Conservation (phyloP, 1,139 yeast species). For the Yamadazyma taylorii region DNA sequence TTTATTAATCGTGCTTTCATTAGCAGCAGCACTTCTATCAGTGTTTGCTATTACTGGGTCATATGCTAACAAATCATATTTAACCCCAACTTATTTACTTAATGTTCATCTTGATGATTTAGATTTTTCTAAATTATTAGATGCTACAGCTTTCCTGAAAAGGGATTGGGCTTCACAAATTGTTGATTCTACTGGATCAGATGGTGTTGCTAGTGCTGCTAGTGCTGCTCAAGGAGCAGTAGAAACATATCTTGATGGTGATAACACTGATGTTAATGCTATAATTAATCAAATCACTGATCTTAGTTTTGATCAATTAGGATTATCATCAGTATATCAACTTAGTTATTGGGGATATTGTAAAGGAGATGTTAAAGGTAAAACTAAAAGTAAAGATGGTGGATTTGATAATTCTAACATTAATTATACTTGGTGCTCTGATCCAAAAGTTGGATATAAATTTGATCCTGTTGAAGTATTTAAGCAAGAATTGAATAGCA, state of each 20-base stretch:
- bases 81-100: conserved; percentile 38
- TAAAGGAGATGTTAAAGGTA: conserved; percentile 41
- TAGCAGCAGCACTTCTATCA: conserved; percentile 35
- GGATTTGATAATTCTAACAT: conserved; percentile 34
- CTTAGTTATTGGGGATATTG: conserved; percentile 78
- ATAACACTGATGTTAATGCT: conserved; percentile 11
- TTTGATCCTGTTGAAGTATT: conserved; percentile 56
- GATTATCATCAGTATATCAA: conserved; percentile 61
- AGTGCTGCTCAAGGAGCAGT: conserved; percentile 9
- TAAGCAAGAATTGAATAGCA: conserved; percentile 38
- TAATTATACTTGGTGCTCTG: conserved; percentile 56
- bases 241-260: conserved; percentile 5
- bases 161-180: conserved; percentile 19
- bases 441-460: conserved; percentile 45
- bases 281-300: conserved; percentile 17
- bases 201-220: conserved; percentile 7
- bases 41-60: conserved; percentile 46
- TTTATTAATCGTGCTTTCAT: conserved; percentile 34
- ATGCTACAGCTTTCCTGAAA: conserved; percentile 11
- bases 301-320: conserved; percentile 32
- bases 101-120: conserved; percentile 38
- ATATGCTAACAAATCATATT: conserved; percentile 33
- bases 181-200: conserved; percentile 15
- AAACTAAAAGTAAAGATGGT: conserved; percentile 11
- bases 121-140: conserved; percentile 33